Evolutionary conservation across 305 asterid genomes (phyloP), one percentile per base, ranked within the genome.

Genomic region (Andrographis paniculata): DNA sequence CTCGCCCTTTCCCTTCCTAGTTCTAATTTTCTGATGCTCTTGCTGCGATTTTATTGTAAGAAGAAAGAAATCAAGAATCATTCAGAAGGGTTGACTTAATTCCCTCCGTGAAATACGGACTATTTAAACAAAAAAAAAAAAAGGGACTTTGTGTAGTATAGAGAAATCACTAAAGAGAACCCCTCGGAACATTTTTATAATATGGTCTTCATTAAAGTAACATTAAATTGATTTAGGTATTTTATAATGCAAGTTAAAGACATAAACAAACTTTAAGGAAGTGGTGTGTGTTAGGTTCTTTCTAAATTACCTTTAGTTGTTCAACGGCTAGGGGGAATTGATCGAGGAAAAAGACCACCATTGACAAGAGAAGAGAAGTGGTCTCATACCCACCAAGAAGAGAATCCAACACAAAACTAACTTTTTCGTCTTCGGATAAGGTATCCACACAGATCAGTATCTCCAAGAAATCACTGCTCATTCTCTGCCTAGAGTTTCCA

Each of bases 341-440:
- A 53, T 60, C 64, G 28, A 78, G 74, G 48, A 78, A 82, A 55
- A 60, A 75, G 7, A 82, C 79, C 2, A 69, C 56, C 86, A 82
- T 76, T 11, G 80, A 64, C 73, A 76, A 49, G 4, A 82, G 67
- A 20, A 82, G 81, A 1, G 84, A 82, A 16, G 94, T 82, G 38
- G 94, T 82, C 53, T 82, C 94, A 60, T 82, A 82, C 31, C 94
- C 89, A 42, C 94, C 94, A 40, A 82, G 68, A 6, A 82, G 62
- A 56, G 89, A 74, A 72, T 82, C 94, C 60, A 79, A 63, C 46
- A 76, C 87, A 56, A 79, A 79, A 19, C 89, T 82, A 36, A 79
- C 79, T 71, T 79, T 82, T 62, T 82, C 94, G 51, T 79, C 94
- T 70, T 76, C 80, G 54, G 89, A 76, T 68, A 82, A 72, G 69